phyloP scores from a whole-genome alignment of 805 yeast genomes.

The Kregervanrija fluxuum region DNA sequence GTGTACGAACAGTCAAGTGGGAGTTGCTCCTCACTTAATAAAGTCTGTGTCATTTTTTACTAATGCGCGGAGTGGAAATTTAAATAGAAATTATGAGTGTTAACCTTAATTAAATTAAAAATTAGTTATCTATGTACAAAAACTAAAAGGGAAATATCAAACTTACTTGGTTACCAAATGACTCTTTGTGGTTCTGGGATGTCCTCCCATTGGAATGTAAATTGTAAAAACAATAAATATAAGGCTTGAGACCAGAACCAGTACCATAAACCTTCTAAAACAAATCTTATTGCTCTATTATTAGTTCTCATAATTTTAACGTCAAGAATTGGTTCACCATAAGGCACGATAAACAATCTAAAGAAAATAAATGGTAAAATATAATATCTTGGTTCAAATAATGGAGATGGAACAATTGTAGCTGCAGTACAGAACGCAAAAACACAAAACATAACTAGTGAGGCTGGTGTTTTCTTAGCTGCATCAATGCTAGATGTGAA shows the following conservation, averaged over 20 bases:
- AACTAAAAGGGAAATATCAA: not conserved
- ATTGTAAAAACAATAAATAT: slow-evolving; percentile 46
- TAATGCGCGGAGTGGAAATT: too few relatives aligned
- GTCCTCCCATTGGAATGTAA: slow-evolving; percentile 62
- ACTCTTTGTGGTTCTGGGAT: slow-evolving; percentile 67
- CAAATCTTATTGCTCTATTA: slow-evolving; percentile 29
- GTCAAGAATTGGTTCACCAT: slow-evolving; percentile 22
- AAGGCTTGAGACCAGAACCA: slow-evolving; percentile 47
- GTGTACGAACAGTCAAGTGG: not conserved
- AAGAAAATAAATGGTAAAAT: slow-evolving; percentile 74
- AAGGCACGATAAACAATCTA: slow-evolving; percentile 50
- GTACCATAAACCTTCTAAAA: slow-evolving; percentile 58
- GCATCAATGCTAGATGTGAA: slow-evolving; percentile 9
- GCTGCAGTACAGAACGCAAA: slow-evolving; percentile 44
- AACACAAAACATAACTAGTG: slow-evolving; percentile 38
- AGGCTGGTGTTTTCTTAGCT: slow-evolving; percentile 13
- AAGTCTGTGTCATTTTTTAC: not conserved
- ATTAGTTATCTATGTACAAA: slow-evolving; percentile 1
- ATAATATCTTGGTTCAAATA: slow-evolving; percentile 91
- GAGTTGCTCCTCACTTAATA: not conserved
- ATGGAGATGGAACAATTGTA: slow-evolving; percentile 81
- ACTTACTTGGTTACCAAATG: slow-evolving; percentile 57
- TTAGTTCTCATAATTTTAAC: slow-evolving; percentile 14
- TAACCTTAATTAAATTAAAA: not conserved
- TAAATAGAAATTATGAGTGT: not conserved